These are phyloP conservation scores for Stromatinia cepivora DNA, from an alignment of 2,329 filamentous ascomycete genomes.

Conservation along the genomic window DNA sequence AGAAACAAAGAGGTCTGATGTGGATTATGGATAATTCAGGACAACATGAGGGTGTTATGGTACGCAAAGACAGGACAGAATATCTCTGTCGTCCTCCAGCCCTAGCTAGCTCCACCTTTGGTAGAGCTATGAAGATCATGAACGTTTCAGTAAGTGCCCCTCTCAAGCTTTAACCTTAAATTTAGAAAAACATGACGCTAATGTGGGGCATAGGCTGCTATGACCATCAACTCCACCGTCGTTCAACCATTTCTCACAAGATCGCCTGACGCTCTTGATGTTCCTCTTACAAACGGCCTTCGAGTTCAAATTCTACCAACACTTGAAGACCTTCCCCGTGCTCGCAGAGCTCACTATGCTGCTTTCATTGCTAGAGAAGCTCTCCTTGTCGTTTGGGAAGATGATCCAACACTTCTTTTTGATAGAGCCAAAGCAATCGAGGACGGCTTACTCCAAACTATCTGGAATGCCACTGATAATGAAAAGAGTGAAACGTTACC, in stretches of 20 bases:
- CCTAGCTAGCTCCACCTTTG: constrained; percentile 62
- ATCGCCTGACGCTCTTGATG: constrained; percentile 71
- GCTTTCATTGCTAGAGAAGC: constrained; percentile 73
- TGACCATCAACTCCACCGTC: constrained; percentile 78
- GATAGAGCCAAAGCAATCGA: constrained; percentile 71
- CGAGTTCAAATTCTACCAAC: constrained; percentile 73
- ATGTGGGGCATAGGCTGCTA: constrained; percentile 57
- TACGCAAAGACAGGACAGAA: constrained; percentile 65
- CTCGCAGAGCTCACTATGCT: constrained; percentile 76
- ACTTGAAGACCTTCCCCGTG: constrained; percentile 67
- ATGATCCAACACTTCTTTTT: constrained; percentile 71
- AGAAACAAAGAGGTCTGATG: constrained; percentile 72
- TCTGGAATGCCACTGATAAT: constrained; percentile 64
- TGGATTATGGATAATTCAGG: constrained; percentile 72
- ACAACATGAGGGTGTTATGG: constrained; percentile 68
- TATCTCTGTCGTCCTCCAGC: constrained; percentile 73
- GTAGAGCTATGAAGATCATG: constrained; percentile 62
- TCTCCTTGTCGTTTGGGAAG: constrained; percentile 78
- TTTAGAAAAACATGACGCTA: neutral
- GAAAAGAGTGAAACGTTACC: constrained; percentile 55
- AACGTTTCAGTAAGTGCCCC: constrained; percentile 62
- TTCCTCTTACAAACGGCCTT: constrained; percentile 75
- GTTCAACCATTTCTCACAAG: constrained; percentile 76
- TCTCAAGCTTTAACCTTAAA: constrained; percentile 5
- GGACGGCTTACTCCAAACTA: constrained; percentile 72